phyloP scores from a whole-genome alignment of 176 grass and related monocot genomes.

The Carex kokanica region DNA sequence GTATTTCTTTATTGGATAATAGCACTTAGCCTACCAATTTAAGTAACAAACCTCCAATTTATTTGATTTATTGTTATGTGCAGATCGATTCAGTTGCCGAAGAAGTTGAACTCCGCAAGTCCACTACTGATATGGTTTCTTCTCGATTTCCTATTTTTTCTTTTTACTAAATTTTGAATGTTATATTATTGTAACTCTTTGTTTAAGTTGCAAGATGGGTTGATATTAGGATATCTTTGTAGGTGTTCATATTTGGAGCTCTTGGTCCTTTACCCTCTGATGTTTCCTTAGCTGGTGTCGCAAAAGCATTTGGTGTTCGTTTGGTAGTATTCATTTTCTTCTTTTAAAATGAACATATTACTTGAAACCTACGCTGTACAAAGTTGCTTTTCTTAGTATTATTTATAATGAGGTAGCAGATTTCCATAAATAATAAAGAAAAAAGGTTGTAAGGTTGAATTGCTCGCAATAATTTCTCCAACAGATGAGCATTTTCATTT shows the following conservation, averaged over 20 bases:
- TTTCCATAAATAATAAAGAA: neutral
- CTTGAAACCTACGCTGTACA: neutral
- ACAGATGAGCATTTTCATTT: neutral
- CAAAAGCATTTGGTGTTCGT: constrained; percentile 99
- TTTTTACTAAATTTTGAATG: neutral
- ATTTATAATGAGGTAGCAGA: neutral
- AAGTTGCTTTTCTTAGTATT: neutral
- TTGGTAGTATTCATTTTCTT: constrained; percentile 40
- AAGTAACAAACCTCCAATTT: constrained; percentile 3
- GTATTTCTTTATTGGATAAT: constrained; percentile 46
- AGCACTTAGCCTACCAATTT: constrained; percentile 16
- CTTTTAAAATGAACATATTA: neutral
- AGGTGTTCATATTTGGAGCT: constrained; percentile 93
- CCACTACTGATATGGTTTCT: constrained; percentile 69
- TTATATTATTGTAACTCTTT: constrained; percentile 25
- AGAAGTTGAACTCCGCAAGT: constrained; percentile 77
- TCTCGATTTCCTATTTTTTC: neutral
- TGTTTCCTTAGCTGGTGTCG: constrained; percentile 77
- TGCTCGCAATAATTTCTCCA: neutral
- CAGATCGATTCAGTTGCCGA: constrained; percentile 92
- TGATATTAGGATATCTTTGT: constrained; percentile 27
- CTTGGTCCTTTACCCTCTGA: constrained; percentile 95
- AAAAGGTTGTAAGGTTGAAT: neutral
- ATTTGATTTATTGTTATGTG: constrained; percentile 15
- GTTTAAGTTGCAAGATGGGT: constrained; percentile 5